These are phyloP conservation scores for Aspergillus cejpii DNA, from an alignment of 2,329 filamentous ascomycete species.

Conservation along the genomic window DNA sequence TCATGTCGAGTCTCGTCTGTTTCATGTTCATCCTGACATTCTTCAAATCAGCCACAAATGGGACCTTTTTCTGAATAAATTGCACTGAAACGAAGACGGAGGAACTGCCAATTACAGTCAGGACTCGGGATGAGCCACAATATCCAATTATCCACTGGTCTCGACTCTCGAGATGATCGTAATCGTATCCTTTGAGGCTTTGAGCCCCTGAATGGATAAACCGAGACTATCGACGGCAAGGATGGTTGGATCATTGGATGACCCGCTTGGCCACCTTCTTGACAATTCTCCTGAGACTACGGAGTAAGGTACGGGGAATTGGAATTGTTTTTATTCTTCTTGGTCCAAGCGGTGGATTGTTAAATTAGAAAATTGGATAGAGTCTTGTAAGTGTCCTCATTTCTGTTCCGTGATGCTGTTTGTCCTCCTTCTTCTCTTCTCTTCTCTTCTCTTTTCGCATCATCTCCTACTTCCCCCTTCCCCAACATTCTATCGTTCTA, in stretches of 20 bases:
- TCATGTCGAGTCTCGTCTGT: too few species aligned
- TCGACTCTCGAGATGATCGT: too few species aligned
- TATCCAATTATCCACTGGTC: too few species aligned
- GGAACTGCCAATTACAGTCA: conserved; percentile 1
- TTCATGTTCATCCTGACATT: too few species aligned
- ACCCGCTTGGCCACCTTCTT: too few species aligned
- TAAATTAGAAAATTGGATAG: too few species aligned
- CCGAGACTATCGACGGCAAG: conserved; percentile 6
- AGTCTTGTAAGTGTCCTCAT: neutral
- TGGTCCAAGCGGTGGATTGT: too few species aligned
- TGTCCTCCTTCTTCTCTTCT: conserved; percentile 7
- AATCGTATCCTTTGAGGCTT: too few species aligned
- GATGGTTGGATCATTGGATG: conserved; percentile 10
- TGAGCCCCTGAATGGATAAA: conserved; percentile 7
- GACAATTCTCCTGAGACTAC: too few species aligned
- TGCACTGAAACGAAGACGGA: neutral
- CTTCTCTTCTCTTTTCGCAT: neutral
- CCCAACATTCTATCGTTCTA: neutral
- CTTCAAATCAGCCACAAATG: neutral
- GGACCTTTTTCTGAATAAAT: neutral
- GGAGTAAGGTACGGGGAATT: too few species aligned
- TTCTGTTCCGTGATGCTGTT: neutral
- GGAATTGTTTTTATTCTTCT: too few species aligned
- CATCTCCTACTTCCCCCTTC: conserved; percentile 5
- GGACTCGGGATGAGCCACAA: neutral